Evolutionary conservation across 768 basidiomycete species (phyloP).

Genomic region (Cystobasidium tubakii): DNA sequence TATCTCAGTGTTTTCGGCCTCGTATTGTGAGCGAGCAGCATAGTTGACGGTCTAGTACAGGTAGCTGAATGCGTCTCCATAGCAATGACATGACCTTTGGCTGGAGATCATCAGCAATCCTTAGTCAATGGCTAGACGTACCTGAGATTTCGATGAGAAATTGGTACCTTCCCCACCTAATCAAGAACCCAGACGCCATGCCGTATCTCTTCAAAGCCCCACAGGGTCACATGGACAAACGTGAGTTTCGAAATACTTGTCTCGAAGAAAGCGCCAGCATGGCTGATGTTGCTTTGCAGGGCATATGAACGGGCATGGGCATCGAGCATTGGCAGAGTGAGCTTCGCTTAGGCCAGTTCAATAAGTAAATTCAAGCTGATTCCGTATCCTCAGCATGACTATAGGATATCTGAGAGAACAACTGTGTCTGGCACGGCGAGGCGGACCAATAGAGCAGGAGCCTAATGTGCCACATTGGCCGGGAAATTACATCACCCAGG

Average conservation of each 20-base stretch:
- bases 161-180: conserved; percentile 31
- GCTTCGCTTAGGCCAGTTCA: not conserved
- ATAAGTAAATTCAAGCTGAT: not conserved
- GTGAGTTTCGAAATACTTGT: not conserved
- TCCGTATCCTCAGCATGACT: conserved; percentile 3
- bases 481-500: conserved; percentile 10
- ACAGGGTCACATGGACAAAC: conserved; percentile 10
- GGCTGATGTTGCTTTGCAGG: not conserved
- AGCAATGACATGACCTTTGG: conserved; percentile 33
- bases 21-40: conserved; percentile 17
- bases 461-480: conserved; percentile 11
- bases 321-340: conserved; percentile 32
- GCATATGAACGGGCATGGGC: conserved; percentile 35
- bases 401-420: conserved; percentile 37
- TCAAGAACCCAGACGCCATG: conserved; percentile 27
- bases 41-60: too few species aligned
- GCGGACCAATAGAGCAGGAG: not conserved
- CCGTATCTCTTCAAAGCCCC: conserved; percentile 18
- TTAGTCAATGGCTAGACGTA: conserved; percentile 36
- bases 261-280: not conserved
- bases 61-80: not conserved
- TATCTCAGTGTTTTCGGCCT: conserved; percentile 37
- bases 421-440: conserved; percentile 34
- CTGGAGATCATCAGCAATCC: conserved; percentile 24
- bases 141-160: conserved; percentile 37